Percentiles rank a stretch among this genome's conserved stretches.
Conservation (phyloP, 306 rosid species). For the Lathyrus tuberosus region DNA sequence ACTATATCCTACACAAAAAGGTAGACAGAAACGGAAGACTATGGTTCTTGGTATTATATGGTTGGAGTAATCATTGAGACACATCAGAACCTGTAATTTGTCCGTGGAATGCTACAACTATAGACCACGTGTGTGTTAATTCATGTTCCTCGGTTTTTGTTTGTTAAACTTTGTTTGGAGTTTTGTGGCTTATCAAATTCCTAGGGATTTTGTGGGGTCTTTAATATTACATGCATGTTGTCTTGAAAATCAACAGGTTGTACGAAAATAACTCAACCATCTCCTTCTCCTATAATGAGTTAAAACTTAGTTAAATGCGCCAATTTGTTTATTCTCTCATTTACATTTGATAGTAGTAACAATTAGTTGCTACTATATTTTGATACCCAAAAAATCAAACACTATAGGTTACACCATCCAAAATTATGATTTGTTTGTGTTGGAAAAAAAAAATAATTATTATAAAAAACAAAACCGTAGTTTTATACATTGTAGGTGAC, state of each 20-base stretch:
- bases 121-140: constrained; percentile 20
- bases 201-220: constrained; percentile 9
- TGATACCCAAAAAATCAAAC: too few species aligned
- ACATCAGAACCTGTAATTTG: constrained; percentile 27
- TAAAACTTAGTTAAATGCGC: too few species aligned
- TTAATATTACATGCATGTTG: neutral
- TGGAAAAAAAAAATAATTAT: too few species aligned
- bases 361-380: too few species aligned
- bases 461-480: too few species aligned
- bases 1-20: constrained; percentile 1
- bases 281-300: too few species aligned
- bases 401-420: too few species aligned
- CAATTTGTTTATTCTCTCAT: too few species aligned
- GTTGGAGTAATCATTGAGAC: constrained; percentile 8
- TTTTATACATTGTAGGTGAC: too few species aligned
- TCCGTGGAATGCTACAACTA: constrained; percentile 27
- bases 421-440: too few species aligned
- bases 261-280: neutral
- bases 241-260: neutral
- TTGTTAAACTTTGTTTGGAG: neutral
- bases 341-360: too few species aligned
- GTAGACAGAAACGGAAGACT: constrained; percentile 18
- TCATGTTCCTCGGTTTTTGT: constrained; percentile 33
- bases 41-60: constrained; percentile 22
- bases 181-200: constrained; percentile 52